A percentile compares a stretch with the other conserved stretches of the same genome.
Conservation (phyloP, 2,329 filamentous ascomycete species). For the Scleromitrula shiraiana region DNA sequence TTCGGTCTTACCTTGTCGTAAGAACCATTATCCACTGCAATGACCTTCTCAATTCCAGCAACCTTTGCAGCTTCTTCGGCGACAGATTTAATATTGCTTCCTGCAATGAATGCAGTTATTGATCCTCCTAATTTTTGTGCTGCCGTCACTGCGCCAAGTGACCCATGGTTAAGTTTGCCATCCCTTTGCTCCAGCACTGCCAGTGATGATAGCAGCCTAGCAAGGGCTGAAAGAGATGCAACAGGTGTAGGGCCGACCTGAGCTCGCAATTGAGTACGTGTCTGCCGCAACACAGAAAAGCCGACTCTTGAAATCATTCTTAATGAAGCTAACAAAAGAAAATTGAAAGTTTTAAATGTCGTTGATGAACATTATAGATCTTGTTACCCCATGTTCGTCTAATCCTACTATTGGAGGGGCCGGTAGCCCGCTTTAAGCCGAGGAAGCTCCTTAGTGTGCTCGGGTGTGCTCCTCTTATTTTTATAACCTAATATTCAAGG, state of each 20-base stretch:
- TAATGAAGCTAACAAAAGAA: slow-evolving; percentile 7
- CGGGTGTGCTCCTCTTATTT: not conserved
- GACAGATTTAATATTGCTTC: slow-evolving; percentile 63
- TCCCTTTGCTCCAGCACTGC: slow-evolving; percentile 89
- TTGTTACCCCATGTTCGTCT: slow-evolving; percentile 5
- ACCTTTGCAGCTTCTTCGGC: slow-evolving; percentile 84
- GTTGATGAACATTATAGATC: slow-evolving; percentile 4
- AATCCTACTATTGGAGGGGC: not conserved
- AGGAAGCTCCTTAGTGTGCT: not conserved
- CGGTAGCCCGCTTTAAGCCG: slow-evolving; percentile 6
- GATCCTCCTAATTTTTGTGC: slow-evolving; percentile 79
- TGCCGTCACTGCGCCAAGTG: slow-evolving; percentile 77
- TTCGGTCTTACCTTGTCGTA: slow-evolving; percentile 73
- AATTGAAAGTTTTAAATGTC: slow-evolving; percentile 5
- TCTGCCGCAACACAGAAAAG: slow-evolving; percentile 25
- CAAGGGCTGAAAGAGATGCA: slow-evolving; percentile 43
- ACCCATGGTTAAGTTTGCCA: slow-evolving; percentile 75
- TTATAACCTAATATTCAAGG: not conserved
- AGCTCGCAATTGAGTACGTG: slow-evolving; percentile 35
- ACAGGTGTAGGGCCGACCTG: slow-evolving; percentile 32
- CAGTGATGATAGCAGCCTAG: slow-evolving; percentile 74
- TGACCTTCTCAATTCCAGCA: slow-evolving; percentile 82
- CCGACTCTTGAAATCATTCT: slow-evolving; percentile 29
- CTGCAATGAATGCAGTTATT: slow-evolving; percentile 82
- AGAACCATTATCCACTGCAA: slow-evolving; percentile 77